Percentiles rank a stretch among this genome's conserved stretches.
These are phyloP conservation scores for Heimioporus retisporus DNA, from an alignment of 1,284 basidiomycete genomes.

Conservation along the genomic window DNA sequence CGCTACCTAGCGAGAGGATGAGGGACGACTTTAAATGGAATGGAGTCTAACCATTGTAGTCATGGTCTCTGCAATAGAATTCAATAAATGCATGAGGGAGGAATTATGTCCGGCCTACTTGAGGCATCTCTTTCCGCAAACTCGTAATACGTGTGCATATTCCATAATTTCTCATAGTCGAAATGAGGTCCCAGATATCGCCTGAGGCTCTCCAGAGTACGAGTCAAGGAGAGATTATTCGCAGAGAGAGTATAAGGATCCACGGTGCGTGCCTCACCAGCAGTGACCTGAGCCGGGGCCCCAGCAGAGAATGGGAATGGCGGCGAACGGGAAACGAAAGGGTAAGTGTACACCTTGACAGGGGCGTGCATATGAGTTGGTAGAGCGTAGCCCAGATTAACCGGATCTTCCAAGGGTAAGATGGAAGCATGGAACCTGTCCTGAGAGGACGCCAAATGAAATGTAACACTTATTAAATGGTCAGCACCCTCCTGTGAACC, in stretches of 20 bases:
- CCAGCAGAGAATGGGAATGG: slow-evolving; percentile 52
- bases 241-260: slow-evolving; percentile 53
- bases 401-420: slow-evolving; percentile 39
- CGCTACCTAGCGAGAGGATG: slow-evolving; percentile 45
- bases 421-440: slow-evolving; percentile 49
- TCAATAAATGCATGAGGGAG: slow-evolving; percentile 4
- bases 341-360: slow-evolving; percentile 49
- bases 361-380: slow-evolving; percentile 43
- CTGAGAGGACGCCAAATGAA: slow-evolving; percentile 54
- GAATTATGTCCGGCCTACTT: slow-evolving; percentile 41
- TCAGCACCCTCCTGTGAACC: slow-evolving; percentile 7
- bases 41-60: slow-evolving; percentile 50
- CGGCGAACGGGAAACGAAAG: slow-evolving; percentile 46
- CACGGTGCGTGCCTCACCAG: slow-evolving; percentile 33
- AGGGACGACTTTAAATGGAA: slow-evolving; percentile 2
- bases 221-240: slow-evolving; percentile 52
- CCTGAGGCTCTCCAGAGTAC: slow-evolving; percentile 52
- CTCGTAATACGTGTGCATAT: slow-evolving; percentile 57
- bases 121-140: slow-evolving; percentile 52
- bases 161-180: slow-evolving; percentile 56
- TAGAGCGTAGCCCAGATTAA: slow-evolving; percentile 36
- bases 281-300: slow-evolving; percentile 44
- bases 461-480: slow-evolving; percentile 40
- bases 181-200: slow-evolving; percentile 55
- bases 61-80: slow-evolving; percentile 51